A percentile compares a stretch with the other conserved stretches of the same genome.
These are phyloP conservation scores for Nyctanthes arbortristis DNA, from an alignment of 257 asterid species.

Conservation along the genomic window DNA sequence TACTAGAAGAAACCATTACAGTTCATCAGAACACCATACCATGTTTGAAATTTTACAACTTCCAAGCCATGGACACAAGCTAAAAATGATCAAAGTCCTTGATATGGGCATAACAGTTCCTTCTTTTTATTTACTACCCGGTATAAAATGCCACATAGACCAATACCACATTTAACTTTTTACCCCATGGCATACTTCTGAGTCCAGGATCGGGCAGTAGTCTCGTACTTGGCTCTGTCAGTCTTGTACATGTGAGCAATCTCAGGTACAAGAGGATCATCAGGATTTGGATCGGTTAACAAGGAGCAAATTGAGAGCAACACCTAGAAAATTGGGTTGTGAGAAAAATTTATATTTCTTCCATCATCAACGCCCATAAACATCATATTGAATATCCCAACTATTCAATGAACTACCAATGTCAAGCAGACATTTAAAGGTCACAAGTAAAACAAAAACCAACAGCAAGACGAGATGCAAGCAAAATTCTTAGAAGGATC, in stretches of 20 bases:
- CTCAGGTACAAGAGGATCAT: slow-evolving; percentile 87
- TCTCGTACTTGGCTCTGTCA: slow-evolving; percentile 65
- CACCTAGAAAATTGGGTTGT: slow-evolving; percentile 35
- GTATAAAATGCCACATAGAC: slow-evolving; percentile 13
- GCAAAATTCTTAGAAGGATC: background rate
- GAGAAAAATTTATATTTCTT: background rate
- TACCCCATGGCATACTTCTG: slow-evolving; percentile 82
- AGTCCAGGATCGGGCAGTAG: slow-evolving; percentile 81
- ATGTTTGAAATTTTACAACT: too few species aligned
- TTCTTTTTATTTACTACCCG: slow-evolving; percentile 31
- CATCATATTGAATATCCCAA: background rate
- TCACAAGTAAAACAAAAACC: background rate
- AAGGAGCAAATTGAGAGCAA: slow-evolving; percentile 76
- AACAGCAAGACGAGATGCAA: background rate
- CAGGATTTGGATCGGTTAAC: slow-evolving; percentile 86
- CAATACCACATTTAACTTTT: slow-evolving; percentile 1
- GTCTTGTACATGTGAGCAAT: slow-evolving; percentile 81
- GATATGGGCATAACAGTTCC: slow-evolving; percentile 6
- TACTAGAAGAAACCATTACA: background rate
- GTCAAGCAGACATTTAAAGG: too few species aligned
- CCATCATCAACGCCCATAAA: background rate
- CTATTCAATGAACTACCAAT: too few species aligned
- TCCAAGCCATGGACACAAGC: slow-evolving; percentile 22
- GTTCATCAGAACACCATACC: too few species aligned
- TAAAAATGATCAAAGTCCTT: slow-evolving; percentile 26